Conservation (phyloP, 148 eudicot genomes). For the Diospyros lotus region DNA sequence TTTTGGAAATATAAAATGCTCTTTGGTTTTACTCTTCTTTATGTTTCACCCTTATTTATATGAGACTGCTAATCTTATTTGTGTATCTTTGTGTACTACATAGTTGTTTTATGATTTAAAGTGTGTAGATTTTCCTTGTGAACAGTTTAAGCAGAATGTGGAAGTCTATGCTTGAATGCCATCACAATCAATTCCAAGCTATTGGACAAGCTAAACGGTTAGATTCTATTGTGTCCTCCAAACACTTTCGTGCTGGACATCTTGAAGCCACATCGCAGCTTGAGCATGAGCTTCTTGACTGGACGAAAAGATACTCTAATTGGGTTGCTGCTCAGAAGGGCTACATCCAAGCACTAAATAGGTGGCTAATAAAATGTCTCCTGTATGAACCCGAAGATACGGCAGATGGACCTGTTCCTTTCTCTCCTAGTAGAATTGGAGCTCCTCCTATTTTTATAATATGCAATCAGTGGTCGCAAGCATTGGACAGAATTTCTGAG, state of each 20-base stretch:
- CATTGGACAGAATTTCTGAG: conserved; percentile 74
- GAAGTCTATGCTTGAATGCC: conserved; percentile 90
- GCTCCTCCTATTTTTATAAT: conserved; percentile 85
- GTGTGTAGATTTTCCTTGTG: conserved; percentile 3
- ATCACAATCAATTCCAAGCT: conserved; percentile 69
- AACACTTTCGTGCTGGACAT: conserved; percentile 57
- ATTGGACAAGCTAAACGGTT: conserved; percentile 65
- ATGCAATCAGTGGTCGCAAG: conserved; percentile 86
- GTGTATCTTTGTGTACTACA: neutral
- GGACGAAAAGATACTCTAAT: conserved; percentile 67
- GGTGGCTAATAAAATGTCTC: conserved; percentile 82
- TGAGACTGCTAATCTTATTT: neutral
- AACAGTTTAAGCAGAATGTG: conserved; percentile 81
- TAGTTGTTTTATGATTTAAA: neutral
- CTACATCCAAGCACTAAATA: conserved; percentile 59
- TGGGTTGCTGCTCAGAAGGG: conserved; percentile 84
- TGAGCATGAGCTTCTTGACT: conserved; percentile 65
- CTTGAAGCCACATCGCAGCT: conserved; percentile 71
- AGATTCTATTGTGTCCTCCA: conserved; percentile 61
- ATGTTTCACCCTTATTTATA: neutral
- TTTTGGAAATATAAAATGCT: neutral
- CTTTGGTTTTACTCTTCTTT: neutral
- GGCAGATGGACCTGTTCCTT: conserved; percentile 71
- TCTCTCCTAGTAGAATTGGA: conserved; percentile 86
- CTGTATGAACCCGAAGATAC: conserved; percentile 74